Conservation (phyloP, 345 rosid species). For the Ceriops zippeliana region DNA sequence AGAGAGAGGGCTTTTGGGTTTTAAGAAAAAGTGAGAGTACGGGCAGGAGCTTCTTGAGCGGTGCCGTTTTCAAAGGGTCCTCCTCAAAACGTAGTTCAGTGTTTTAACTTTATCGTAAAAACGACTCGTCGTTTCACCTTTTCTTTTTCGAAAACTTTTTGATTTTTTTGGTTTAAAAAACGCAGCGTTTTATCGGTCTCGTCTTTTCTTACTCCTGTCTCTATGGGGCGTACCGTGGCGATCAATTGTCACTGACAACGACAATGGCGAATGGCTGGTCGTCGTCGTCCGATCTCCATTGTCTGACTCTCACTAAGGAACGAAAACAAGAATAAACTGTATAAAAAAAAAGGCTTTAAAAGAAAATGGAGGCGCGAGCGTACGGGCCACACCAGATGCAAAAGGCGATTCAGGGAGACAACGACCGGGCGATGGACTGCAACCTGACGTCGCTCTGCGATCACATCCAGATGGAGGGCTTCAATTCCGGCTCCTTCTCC, state of each 20-base stretch:
- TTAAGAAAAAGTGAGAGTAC: neutral
- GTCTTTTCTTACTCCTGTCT: no score
- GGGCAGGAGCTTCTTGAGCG: no score
- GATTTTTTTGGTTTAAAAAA: no score
- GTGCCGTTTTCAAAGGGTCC: no score
- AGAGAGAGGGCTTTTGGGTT: conserved; percentile 1
- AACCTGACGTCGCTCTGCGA: conserved; percentile 88
- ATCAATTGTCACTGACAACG: no score
- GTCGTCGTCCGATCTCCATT: neutral
- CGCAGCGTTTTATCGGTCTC: no score
- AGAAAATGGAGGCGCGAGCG: conserved; percentile 33
- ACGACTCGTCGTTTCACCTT: no score
- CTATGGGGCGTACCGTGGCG: no score
- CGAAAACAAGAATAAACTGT: conserved; percentile 23
- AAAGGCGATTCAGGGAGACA: conserved; percentile 52
- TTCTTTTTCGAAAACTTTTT: no score
- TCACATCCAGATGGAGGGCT: conserved; percentile 85
- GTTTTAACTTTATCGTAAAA: no score
- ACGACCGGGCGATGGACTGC: conserved; percentile 73
- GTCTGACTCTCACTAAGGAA: neutral
- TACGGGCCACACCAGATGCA: conserved; percentile 40
- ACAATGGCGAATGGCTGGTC: neutral
- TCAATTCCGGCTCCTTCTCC: conserved; percentile 79
- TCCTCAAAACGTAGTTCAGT: no score
- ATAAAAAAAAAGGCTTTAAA: conserved; percentile 4